phyloP scores from a whole-genome alignment of 139 green algal genomes.

The Astrephomene gubernaculifera region DNA sequence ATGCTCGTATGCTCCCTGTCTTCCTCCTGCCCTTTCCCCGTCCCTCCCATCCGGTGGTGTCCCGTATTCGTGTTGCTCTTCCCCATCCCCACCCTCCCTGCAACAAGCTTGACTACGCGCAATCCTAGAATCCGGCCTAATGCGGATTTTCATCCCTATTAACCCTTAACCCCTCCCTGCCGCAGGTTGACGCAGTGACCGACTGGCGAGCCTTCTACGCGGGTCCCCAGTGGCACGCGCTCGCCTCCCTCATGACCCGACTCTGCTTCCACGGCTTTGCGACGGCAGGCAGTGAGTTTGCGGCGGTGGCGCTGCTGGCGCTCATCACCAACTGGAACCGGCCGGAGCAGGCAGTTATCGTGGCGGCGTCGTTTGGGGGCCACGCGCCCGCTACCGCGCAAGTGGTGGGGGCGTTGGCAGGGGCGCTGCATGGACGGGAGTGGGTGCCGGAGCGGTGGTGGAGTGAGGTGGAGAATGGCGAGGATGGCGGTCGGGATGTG shows the following conservation, averaged over 20 bases:
- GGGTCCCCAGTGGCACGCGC: conserved; percentile 13
- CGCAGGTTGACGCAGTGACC: not conserved
- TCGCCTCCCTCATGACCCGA: not conserved
- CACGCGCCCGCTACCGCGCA: conserved; percentile 47
- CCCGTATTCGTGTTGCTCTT: not conserved
- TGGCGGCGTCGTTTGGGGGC: conserved; percentile 57
- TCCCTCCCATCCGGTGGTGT: too few relatives aligned
- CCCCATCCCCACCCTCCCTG: not conserved
- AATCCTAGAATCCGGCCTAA: too few relatives aligned
- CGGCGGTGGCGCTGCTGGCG: conserved; percentile 55
- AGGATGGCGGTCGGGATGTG: conserved; percentile 32
- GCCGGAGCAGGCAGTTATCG: conserved; percentile 59
- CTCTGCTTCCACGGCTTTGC: conserved; percentile 37
- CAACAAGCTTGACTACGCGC: too few relatives aligned
- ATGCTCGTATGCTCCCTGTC: too few relatives aligned
- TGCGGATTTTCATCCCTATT: too few relatives aligned
- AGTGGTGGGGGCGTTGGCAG: conserved; percentile 41
- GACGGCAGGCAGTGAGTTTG: conserved; percentile 47
- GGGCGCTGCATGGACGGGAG: conserved; percentile 37
- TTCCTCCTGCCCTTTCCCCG: too few relatives aligned
- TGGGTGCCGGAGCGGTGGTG: conserved; percentile 57
- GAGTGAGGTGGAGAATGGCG: not conserved
- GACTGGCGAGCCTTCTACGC: conserved; percentile 28
- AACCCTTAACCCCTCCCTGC: not conserved
- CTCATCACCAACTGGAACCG: conserved; percentile 50